phyloP scores from a whole-genome alignment of 2,329 filamentous ascomycete species.

The Keithomyces neogunnii region DNA sequence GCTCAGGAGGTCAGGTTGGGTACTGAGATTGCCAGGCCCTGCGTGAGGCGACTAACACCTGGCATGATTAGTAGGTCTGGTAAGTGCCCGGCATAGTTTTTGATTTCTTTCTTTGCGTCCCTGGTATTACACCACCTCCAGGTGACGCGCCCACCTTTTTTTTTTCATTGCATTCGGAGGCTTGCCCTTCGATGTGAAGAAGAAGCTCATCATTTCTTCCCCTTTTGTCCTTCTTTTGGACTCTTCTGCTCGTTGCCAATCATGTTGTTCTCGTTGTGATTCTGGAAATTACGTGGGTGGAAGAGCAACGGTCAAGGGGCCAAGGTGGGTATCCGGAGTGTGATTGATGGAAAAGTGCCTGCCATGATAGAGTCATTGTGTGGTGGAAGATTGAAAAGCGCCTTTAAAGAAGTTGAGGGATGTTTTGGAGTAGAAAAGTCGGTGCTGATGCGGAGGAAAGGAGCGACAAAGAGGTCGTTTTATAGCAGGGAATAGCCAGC shows the following conservation, averaged over 20 bases:
- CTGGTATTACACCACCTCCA: not conserved
- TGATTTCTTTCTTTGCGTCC: not conserved
- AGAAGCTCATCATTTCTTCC: not conserved
- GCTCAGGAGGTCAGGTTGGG: conserved; percentile 2
- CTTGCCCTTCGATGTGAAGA: not conserved
- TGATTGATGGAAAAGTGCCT: not conserved
- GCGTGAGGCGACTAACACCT: conserved; percentile 2
- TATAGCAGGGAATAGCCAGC: no score
- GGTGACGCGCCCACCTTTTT: not conserved
- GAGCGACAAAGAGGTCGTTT: no score
- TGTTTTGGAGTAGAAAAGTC: no score
- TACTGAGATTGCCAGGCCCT: conserved; percentile 1
- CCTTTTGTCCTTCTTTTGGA: no score
- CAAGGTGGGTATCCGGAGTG: not conserved
- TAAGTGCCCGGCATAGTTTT: not conserved
- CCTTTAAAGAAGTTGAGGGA: no score
- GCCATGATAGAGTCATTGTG: not conserved
- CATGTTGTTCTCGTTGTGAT: not conserved
- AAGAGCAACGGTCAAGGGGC: not conserved
- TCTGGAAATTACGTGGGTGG: not conserved
- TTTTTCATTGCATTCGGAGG: conserved; percentile 2
- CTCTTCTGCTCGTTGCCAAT: not conserved
- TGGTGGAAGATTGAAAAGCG: not conserved
- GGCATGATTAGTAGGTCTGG: conserved; percentile 1
- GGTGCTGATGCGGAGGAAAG: no score